Base-by-base conservation (phyloP, 2,329 filamentous ascomycete genomes). In the Fusarium decemcellulare region DNA sequence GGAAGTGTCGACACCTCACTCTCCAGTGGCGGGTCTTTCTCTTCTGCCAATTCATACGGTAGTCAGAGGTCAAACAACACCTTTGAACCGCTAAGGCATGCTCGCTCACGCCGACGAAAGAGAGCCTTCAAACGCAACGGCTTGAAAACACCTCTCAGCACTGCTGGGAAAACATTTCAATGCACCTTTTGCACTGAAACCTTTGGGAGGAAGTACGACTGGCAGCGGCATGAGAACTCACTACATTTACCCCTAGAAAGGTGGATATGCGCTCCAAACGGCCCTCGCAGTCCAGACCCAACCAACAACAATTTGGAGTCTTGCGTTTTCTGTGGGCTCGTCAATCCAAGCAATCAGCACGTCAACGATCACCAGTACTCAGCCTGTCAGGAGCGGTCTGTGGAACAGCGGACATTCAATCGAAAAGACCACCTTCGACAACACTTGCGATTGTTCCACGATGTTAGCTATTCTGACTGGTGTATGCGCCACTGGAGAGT, bases 1-100 rank as follows among this genome's bases (percentile, higher is more conserved):
- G 88, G 86, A 75, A 88, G 86, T 77, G 78, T 85, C 47, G 84
- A 84, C 29, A 88, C 86, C 0, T 88, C 86, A 4, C 82, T 84
- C 23, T 88, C 86, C 2, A 87, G 85, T 60, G 81, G 81, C 8
- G 81, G 80, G 12, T 88, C 86, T 3, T 34, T 60, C 18, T 62
- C 59, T 4, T 68, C 65, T 2, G 84, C 83, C 4, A 87, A 83
- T 61, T 88, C 86, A 0, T 81, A 84, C 63, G 82, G 81, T 48
- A 88, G 86, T 0, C 80, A 83, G 51, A 78, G 78, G 6, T 86
- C 81, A 1, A 80, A 82, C 63, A 63, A 76, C 61, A 75, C 82
- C 40, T 52, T 81, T 62, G 72, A 47, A 4, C 23, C 39, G 8
- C 73, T 67, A 78, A 81, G 79, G 50, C 81, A 80, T 29, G 80